Conservation (phyloP, 345 rosid species). For the Murraya koenigii region DNA sequence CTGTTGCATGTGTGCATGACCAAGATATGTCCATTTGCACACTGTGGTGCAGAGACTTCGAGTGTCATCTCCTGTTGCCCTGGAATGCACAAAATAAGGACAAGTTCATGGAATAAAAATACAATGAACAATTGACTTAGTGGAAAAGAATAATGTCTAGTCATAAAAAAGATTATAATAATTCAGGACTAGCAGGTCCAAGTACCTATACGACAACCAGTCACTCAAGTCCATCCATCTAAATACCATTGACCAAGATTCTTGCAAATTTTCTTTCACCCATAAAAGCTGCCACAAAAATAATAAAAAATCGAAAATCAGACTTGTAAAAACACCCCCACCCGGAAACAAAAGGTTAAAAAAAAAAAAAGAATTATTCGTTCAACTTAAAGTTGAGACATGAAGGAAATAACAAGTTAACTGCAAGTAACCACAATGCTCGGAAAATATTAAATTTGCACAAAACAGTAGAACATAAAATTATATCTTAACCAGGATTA, state of each 20-base stretch:
- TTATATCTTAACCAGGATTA: neutral
- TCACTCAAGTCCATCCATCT: conserved; percentile 99
- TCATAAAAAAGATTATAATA: conserved; percentile 1
- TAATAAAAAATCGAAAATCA: too few relatives aligned
- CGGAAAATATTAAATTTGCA: neutral
- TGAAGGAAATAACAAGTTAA: neutral
- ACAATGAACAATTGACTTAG: neutral
- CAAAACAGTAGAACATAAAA: neutral
- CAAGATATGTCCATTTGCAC: conserved; percentile 99
- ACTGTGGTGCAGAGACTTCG: conserved; percentile 95
- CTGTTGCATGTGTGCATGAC: conserved; percentile 97
- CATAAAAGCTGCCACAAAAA: conserved; percentile 73
- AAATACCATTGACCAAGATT: conserved; percentile 93
- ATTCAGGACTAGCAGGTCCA: conserved; percentile 2
- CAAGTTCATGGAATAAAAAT: neutral
- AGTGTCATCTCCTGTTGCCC: conserved; percentile 97
- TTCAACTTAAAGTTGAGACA: neutral
- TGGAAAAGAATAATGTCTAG: conserved; percentile 6
- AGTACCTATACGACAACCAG: conserved; percentile 89
- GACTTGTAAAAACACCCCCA: too few relatives aligned
- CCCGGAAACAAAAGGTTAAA: neutral
- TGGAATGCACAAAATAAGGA: conserved; percentile 19
- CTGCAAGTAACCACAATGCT: neutral
- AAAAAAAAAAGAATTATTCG: neutral
- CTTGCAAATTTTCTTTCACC: conserved; percentile 94